These are phyloP conservation scores for Cucurbitaria berberidis DNA, from an alignment of 2,329 filamentous ascomycete species.

Conservation along the genomic window DNA sequence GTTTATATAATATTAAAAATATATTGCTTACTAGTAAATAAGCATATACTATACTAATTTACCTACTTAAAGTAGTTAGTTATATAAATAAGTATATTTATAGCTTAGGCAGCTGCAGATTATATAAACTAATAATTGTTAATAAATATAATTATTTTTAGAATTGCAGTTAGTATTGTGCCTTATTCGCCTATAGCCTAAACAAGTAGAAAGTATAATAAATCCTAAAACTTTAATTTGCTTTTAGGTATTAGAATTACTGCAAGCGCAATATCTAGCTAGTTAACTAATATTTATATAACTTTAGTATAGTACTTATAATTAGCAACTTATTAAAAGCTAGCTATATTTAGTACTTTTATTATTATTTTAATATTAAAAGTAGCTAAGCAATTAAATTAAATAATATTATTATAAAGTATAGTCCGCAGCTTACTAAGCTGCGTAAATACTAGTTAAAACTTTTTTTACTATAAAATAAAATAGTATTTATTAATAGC, in stretches of 20 bases:
- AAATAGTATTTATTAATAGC: too few species aligned
- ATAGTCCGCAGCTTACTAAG: not conserved
- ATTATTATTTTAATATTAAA: not conserved
- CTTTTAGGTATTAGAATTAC: not conserved
- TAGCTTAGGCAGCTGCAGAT: not conserved
- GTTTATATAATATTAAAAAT: not conserved
- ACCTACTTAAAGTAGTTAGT: too few species aligned
- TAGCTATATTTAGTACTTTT: too few species aligned
- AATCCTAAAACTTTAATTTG: not conserved
- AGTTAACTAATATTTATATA: too few species aligned
- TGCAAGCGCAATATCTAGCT: too few species aligned
- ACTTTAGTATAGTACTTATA: too few species aligned
- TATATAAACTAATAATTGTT: not conserved
- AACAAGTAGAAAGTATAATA: not conserved
- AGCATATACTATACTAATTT: not conserved
- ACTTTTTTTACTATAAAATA: not conserved
- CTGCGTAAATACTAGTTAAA: not conserved
- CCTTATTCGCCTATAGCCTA: not conserved
- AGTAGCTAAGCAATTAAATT: not conserved
- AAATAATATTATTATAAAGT: not conserved
- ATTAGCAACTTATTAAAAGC: too few species aligned
- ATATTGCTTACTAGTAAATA: not conserved
- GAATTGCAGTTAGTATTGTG: not conserved
- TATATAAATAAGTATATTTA: not conserved
- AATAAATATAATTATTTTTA: not conserved